A percentile compares a stretch with the other conserved stretches of the same genome.
Evolutionary conservation across 2,329 filamentous ascomycete genomes (phyloP).

Genomic region (Cordyceps cicadae): DNA sequence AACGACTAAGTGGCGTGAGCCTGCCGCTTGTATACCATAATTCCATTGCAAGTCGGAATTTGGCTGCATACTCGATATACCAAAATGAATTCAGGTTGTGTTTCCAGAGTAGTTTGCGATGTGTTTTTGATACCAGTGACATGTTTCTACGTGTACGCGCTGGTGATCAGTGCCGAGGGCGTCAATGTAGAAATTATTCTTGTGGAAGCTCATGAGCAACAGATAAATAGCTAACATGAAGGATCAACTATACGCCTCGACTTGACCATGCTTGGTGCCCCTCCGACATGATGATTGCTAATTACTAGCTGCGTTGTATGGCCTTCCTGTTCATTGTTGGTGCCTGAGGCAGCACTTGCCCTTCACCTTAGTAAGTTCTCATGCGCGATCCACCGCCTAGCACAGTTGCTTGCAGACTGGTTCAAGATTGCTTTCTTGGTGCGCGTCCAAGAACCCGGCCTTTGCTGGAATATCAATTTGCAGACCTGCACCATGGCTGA

Average conservation of each 20-base stretch:
- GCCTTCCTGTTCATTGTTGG: background rate
- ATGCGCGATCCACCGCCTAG: background rate
- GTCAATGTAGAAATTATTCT: background rate
- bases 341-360: constrained; percentile 15
- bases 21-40: constrained; percentile 10
- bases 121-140: background rate
- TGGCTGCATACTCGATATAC: constrained; percentile 12
- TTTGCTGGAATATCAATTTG: constrained; percentile 2
- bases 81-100: constrained; percentile 12
- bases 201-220: background rate
- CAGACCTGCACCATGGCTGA: constrained; percentile 38
- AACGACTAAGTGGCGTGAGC: constrained; percentile 9
- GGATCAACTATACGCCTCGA: too few relatives aligned
- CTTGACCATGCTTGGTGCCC: too few relatives aligned
- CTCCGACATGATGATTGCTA: too few relatives aligned
- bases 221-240: too few relatives aligned
- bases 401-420: constrained; percentile 9
- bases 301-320: background rate
- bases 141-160: background rate
- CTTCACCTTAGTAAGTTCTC: background rate
- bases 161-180: background rate
- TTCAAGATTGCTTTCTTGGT: background rate
- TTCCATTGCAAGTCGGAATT: constrained; percentile 9
- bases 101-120: background rate
- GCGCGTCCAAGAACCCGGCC: constrained; percentile 16